phyloP scores from a whole-genome alignment of 2,329 filamentous ascomycete species.

The Colletotrichum euphorbiae region DNA sequence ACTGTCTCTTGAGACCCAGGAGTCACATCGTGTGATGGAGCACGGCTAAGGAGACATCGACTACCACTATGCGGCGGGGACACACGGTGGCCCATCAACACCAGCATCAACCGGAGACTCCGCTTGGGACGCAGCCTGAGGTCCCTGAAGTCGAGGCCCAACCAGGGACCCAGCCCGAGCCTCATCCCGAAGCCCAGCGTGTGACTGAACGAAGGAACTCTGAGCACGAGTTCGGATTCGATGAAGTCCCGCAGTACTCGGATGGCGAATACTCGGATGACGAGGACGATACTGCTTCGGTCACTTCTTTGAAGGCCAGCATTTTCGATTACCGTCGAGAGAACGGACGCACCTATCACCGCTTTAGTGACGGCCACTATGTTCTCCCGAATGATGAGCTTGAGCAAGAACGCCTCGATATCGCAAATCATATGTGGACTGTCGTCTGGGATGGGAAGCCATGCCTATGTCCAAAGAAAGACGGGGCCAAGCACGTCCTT shows the following conservation, averaged over 20 bases:
- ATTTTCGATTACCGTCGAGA: constrained; percentile 33
- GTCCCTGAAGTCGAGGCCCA: neutral
- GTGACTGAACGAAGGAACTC: neutral
- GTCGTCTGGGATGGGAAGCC: constrained; percentile 49
- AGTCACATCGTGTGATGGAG: constrained; percentile 7
- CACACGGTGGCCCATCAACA: constrained; percentile 13
- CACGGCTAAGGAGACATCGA: constrained; percentile 2
- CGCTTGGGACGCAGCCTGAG: neutral
- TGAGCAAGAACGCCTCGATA: constrained; percentile 44
- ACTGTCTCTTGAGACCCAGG: neutral
- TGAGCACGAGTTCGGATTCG: constrained; percentile 3
- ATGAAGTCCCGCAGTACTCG: neutral
- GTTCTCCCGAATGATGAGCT: constrained; percentile 44
- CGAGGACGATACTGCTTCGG: constrained; percentile 15
- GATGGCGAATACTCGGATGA: constrained; percentile 7
- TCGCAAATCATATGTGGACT: constrained; percentile 51
- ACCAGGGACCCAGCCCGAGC: neutral
- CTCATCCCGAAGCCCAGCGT: neutral
- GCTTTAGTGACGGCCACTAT: constrained; percentile 45
- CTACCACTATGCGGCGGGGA: neutral
- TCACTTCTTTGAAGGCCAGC: constrained; percentile 34
- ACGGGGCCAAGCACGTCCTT: constrained; percentile 42
- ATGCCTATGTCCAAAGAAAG: constrained; percentile 43
- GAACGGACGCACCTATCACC: constrained; percentile 39
- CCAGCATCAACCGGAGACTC: neutral